A percentile compares a stretch with the other conserved stretches of the same genome.
Conservation (phyloP, 1,284 basidiomycete genomes). For the Abortiporus biennis region DNA sequence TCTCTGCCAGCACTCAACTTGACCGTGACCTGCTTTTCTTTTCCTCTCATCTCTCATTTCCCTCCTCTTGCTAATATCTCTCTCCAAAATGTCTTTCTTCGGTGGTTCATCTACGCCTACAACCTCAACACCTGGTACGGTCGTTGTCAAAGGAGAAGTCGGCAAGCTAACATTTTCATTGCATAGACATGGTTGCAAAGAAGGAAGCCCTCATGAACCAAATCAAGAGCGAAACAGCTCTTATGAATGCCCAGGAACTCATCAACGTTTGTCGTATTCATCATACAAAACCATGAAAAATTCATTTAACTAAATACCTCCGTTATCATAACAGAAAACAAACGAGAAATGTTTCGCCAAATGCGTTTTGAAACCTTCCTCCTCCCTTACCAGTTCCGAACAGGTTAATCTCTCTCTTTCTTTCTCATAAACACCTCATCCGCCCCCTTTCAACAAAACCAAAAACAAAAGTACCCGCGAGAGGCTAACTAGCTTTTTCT, state of each 20-base stretch:
- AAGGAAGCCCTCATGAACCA: slow-evolving; percentile 70
- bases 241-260: slow-evolving; percentile 76
- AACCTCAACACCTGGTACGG: slow-evolving; percentile 28
- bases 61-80: slow-evolving; percentile 1
- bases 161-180: background rate
- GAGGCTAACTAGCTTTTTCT: background rate
- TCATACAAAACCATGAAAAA: background rate
- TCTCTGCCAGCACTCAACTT: too few species aligned
- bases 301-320: background rate
- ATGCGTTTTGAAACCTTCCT: slow-evolving; percentile 74
- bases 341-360: slow-evolving; percentile 74
- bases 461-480: too few species aligned
- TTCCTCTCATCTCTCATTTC: background rate
- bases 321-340: slow-evolving; percentile 52
- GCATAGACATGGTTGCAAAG: slow-evolving; percentile 47
- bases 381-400: slow-evolving; percentile 64
- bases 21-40: too few species aligned
- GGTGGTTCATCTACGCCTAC: slow-evolving; percentile 15
- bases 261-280: slow-evolving; percentile 53
- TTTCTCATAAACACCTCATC: background rate
- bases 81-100: slow-evolving; percentile 12
- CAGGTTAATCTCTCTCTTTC: slow-evolving; percentile 41
- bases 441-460: background rate
- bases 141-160: background rate
- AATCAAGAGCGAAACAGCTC: slow-evolving; percentile 65